Evolutionary conservation across 495 filamentous ascomycete genomes (phyloP).

Genomic region (Penicillium roqueforti): DNA sequence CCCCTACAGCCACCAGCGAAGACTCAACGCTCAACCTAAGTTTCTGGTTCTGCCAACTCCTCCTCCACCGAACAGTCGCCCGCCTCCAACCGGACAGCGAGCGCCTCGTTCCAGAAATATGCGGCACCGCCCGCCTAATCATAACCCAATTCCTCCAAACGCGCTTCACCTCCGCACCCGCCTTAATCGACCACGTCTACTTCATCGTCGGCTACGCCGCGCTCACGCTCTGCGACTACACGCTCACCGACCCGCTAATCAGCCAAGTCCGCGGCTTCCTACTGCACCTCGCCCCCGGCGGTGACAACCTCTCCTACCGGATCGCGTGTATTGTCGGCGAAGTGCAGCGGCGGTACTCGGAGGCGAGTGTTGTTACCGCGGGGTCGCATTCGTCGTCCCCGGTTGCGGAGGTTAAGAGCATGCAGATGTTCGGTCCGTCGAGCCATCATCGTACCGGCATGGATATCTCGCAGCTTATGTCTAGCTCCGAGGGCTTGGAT

Average conservation of each 20-base stretch:
- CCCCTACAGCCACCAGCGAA: slow-evolving; percentile 25
- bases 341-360: slow-evolving; percentile 27
- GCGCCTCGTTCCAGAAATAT: slow-evolving; percentile 27
- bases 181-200: slow-evolving; percentile 36
- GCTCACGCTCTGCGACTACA: slow-evolving; percentile 40
- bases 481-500: slow-evolving; percentile 15
- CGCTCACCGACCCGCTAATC: slow-evolving; percentile 34
- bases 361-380: slow-evolving; percentile 11
- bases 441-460: slow-evolving; percentile 1
- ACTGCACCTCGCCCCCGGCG: slow-evolving; percentile 35
- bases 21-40: slow-evolving; percentile 34
- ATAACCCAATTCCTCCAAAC: slow-evolving; percentile 35
- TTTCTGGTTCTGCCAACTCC: slow-evolving; percentile 39
- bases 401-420: background rate
- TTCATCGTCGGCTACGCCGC: slow-evolving; percentile 41
- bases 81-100: slow-evolving; percentile 29
- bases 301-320: slow-evolving; percentile 36
- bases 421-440: background rate
- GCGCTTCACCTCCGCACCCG: slow-evolving; percentile 28
- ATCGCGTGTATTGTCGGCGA: slow-evolving; percentile 30
- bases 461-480: slow-evolving; percentile 23
- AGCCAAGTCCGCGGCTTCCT: slow-evolving; percentile 37
- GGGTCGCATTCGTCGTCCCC: slow-evolving; percentile 8
- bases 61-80: slow-evolving; percentile 35
- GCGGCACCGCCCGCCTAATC: slow-evolving; percentile 35